Evolutionary conservation across 495 filamentous ascomycete genomes (phyloP), one percentile per base, ranked within the genome.

Genomic region (Daldinia vernicosa): DNA sequence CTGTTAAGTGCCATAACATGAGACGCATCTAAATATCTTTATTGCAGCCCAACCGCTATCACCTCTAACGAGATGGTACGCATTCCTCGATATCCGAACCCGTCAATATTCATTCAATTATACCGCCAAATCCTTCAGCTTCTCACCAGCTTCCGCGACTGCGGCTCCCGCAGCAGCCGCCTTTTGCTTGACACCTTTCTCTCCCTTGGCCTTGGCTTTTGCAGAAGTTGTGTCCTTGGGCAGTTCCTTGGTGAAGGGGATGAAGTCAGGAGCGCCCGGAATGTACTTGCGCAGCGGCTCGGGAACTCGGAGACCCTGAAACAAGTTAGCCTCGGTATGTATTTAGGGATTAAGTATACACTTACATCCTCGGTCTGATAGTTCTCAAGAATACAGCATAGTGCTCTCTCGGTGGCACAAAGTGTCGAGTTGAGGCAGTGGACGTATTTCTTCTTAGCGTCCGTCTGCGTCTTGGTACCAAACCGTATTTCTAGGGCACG

Each of bases 311-410:
- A 97, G 86, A 55, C 95, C 95, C 88, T 94, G 15, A 7, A 50
- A n/a, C 9, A 47, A 75, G 35, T 43, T 56, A 39, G 66, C 19
- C 24, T 39, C 30, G 17, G 52, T 30, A 39, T 69, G 72, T 45
- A 37, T 39, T 26, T 52, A 12, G 37, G 22, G 12, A 22, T 37
- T 4, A 19, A 22, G 14, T 59, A 32, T 33, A 73, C 24, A 83
- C 84, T 78, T 78, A 92, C 91, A 71, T 95, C 89, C 72, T 95
- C 89, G 2, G 88, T 93, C 82, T 99, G 95, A 80, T 92, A 98
- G 82, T 98, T 99, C 82, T 99, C 96, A 50, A 99, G 87, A 22
- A 98, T 82, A 75, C 95, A 97, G 85, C 95, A 99, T 27, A 98
- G 85, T 22, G 96, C 93, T 70, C 95, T 87, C 80, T 97, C 95